Evolutionary conservation across 768 basidiomycete genomes (phyloP).

Genomic region (Termitomyces sp.): DNA sequence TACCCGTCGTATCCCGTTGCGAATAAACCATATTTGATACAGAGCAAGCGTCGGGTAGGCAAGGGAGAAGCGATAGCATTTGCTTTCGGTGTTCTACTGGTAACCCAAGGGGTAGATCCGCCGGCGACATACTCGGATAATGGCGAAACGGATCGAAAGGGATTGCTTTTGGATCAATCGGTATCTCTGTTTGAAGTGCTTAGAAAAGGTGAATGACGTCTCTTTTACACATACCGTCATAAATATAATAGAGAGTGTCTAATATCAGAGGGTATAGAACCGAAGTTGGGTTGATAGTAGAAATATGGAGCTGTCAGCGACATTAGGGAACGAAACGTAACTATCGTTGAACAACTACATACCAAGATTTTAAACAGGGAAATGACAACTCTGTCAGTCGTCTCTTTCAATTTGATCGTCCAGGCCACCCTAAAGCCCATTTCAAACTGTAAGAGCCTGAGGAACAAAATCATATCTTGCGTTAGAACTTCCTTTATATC

Average conservation of each 20-base stretch:
- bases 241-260: slow-evolving; percentile 68
- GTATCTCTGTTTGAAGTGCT: slow-evolving; percentile 43
- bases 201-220: background rate
- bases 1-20: slow-evolving; percentile 49
- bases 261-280: slow-evolving; percentile 60
- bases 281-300: slow-evolving; percentile 47
- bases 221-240: slow-evolving; percentile 52
- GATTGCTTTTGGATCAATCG: slow-evolving; percentile 47
- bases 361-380: slow-evolving; percentile 51
- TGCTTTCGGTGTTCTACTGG: slow-evolving; percentile 54
- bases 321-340: slow-evolving; percentile 2
- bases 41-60: slow-evolving; percentile 40
- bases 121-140: slow-evolving; percentile 47
- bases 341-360: slow-evolving; percentile 17
- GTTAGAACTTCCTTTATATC: slow-evolving; percentile 21
- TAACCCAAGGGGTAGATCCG: slow-evolving; percentile 48
- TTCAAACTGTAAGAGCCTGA: slow-evolving; percentile 68
- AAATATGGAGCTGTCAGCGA: slow-evolving; percentile 42
- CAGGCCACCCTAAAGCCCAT: slow-evolving; percentile 59
- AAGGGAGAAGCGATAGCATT: slow-evolving; percentile 52
- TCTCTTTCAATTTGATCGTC: slow-evolving; percentile 44
- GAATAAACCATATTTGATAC: slow-evolving; percentile 56
- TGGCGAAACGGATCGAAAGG: slow-evolving; percentile 58
- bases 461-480: slow-evolving; percentile 47
- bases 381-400: slow-evolving; percentile 33